These are phyloP conservation scores for Pyronema omphalodes DNA, from an alignment of 495 filamentous ascomycete genomes.

Conservation along the genomic window DNA sequence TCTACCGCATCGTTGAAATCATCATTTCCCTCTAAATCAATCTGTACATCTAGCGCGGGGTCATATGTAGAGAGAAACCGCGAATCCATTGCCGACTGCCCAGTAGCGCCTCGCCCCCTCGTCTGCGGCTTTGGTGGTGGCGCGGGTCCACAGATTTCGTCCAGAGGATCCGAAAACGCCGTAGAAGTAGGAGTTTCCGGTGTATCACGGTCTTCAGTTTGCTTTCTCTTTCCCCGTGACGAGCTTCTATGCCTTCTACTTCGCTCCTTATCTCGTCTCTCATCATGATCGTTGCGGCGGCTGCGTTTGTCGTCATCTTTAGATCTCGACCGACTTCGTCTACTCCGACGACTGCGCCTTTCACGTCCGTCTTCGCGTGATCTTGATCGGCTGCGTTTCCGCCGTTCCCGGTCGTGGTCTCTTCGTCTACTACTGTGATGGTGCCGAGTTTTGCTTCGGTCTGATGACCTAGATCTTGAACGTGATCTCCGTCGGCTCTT, in stretches of 20 bases:
- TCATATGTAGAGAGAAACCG: constrained; percentile 68
- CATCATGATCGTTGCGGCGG: neutral
- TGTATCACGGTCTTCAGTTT: neutral
- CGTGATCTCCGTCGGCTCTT: constrained; percentile 14
- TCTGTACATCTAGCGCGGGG: constrained; percentile 49
- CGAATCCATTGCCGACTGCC: constrained; percentile 52
- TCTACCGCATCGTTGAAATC: constrained; percentile 78
- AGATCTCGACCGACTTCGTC: constrained; percentile 9
- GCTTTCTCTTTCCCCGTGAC: neutral
- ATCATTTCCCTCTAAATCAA: constrained; percentile 37
- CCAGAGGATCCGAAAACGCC: constrained; percentile 47
- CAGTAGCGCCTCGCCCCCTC: constrained; percentile 57
- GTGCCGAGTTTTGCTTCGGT: neutral
- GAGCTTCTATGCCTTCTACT: neutral
- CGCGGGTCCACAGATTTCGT: constrained; percentile 70
- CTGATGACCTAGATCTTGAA: constrained; percentile 14
- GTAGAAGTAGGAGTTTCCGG: neutral
- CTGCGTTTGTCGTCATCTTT: neutral
- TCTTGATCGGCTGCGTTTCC: constrained; percentile 8
- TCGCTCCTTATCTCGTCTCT: neutral
- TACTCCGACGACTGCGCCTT: neutral
- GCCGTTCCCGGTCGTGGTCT: constrained; percentile 9
- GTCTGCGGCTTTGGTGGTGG: constrained; percentile 33
- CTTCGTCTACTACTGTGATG: constrained; percentile 5
- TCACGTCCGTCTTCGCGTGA: neutral